Base-by-base conservation (phyloP, 2,329 filamentous ascomycete genomes). In the Cladosporium oxysporum region DNA sequence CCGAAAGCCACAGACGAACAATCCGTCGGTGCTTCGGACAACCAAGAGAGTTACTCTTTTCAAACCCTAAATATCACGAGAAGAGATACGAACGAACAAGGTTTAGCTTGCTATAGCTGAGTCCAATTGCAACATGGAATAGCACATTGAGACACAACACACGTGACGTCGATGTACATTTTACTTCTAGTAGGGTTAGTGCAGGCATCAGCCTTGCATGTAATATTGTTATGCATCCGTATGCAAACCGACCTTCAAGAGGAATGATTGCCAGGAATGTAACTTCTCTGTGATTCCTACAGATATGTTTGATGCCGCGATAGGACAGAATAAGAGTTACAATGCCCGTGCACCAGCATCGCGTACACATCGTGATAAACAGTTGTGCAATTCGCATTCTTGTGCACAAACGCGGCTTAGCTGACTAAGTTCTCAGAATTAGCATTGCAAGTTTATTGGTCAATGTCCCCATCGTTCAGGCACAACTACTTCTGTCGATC, bases 201-300 rank as follows among this genome's bases (percentile, higher is more conserved):
- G 41, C 12, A 21, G n/a, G 4, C 0, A 12, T 12, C 3, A 11
- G n/a, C 21, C 5, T 47, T 21, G 41, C 4, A 44, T 21, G 14
- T 26, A 26, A 41, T 5, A n/a, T 6, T 44, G n/a, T 21, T 3
- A 8, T n/a, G 21, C 8, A 1, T 21, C 41, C n/a, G n/a, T 21
- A 12, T 21, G 14, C 3, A 0, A 47, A 0, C 12, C 5, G 10
- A 47, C 5, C n/a, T 11, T 23, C 2, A 7, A n/a, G 6, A 1
- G 41, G 7, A 44, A 26, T 44, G 8, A 1, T 14, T 10, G 1
- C 1, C 1, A 11, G 11, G 7, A 11, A 2, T 44, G 3, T 2
- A 3, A 21, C n/a, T 21, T 10, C 14, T 37, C 16, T 18, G 16
- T 16, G 14, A 37, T 18, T 12, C 41, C 21, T 21, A 11, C 6